Evolutionary conservation across 2,329 filamentous ascomycete genomes (phyloP).

Genomic region (Fragosphaeria purpurea): DNA sequence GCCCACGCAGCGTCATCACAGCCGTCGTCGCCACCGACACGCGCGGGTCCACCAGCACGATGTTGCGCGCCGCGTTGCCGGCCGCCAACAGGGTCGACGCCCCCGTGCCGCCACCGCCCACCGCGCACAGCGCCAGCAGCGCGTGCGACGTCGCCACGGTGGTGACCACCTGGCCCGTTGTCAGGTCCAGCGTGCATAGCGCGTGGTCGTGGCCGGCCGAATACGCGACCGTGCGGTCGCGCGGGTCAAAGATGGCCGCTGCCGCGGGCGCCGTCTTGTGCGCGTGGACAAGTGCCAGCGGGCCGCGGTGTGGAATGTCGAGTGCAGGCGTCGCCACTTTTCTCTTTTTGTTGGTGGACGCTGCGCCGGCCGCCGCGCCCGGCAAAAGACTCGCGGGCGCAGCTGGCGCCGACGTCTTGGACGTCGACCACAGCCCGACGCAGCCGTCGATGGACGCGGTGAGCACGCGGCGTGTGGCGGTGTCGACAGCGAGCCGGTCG

Average conservation of each 20-base stretch:
- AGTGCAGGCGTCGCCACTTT: slow-evolving; percentile 50
- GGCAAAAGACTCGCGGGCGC: slow-evolving; percentile 62
- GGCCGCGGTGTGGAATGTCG: slow-evolving; percentile 60
- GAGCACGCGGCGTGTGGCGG: slow-evolving; percentile 64
- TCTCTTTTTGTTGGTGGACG: slow-evolving; percentile 57
- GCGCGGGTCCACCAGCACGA: slow-evolving; percentile 87
- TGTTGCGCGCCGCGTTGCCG: slow-evolving; percentile 75
- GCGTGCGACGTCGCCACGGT: slow-evolving; percentile 76
- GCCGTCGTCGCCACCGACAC: slow-evolving; percentile 64
- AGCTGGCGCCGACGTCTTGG: slow-evolving; percentile 40
- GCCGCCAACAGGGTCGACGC: slow-evolving; percentile 48
- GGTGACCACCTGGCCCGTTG: slow-evolving; percentile 68
- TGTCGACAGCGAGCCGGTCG: slow-evolving; percentile 63
- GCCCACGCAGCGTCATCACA: slow-evolving; percentile 84
- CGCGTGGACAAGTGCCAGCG: slow-evolving; percentile 61
- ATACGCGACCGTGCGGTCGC: slow-evolving; percentile 82
- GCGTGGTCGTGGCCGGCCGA: slow-evolving; percentile 86
- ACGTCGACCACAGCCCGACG: slow-evolving; percentile 77
- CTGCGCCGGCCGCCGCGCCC: slow-evolving; percentile 36
- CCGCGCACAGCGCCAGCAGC: slow-evolving; percentile 65
- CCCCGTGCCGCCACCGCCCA: slow-evolving; percentile 42
- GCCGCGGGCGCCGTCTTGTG: slow-evolving; percentile 63
- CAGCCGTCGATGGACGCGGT: slow-evolving; percentile 76
- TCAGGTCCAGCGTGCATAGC: slow-evolving; percentile 81
- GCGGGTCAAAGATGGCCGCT: slow-evolving; percentile 72